These are phyloP conservation scores for Astraeus odoratus DNA, from an alignment of 768 basidiomycete species.

Conservation along the genomic window DNA sequence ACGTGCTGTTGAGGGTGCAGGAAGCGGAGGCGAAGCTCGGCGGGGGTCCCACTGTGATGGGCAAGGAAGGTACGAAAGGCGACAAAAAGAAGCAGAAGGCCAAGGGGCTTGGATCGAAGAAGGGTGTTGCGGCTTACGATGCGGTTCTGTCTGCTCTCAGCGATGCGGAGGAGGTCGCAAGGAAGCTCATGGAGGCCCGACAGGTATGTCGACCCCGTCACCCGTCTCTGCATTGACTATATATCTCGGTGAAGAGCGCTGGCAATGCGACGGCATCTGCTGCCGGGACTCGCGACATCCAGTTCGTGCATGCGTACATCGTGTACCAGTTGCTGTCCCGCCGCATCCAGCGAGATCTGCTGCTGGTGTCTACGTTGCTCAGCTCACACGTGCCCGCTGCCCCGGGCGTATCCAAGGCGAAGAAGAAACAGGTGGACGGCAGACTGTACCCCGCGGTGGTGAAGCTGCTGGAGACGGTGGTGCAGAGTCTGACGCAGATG, in stretches of 20 bases:
- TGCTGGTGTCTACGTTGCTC: constrained; percentile 64
- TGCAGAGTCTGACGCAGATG: constrained; percentile 84
- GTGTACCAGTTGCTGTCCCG: constrained; percentile 82
- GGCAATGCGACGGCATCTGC: constrained; percentile 31
- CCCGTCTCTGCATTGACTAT: not conserved
- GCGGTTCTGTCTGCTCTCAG: constrained; percentile 76
- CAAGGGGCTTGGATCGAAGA: constrained; percentile 46
- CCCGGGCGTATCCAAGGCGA: constrained; percentile 20
- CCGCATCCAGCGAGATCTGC: constrained; percentile 83
- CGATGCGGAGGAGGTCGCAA: constrained; percentile 82
- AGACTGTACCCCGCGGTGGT: constrained; percentile 82
- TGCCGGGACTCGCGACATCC: constrained; percentile 59
- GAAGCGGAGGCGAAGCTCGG: constrained; percentile 60
- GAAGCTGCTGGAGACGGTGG: constrained; percentile 78
- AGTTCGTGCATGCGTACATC: constrained; percentile 83
- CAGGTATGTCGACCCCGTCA: constrained; percentile 42
- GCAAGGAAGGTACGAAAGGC: constrained; percentile 22
- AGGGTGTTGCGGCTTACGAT: constrained; percentile 82
- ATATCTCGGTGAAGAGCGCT: constrained; percentile 33
- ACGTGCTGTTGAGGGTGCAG: constrained; percentile 77
- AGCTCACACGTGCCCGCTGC: constrained; percentile 33
- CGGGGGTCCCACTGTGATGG: constrained; percentile 22
- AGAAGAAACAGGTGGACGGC: constrained; percentile 51
- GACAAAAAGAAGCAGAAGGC: constrained; percentile 30
- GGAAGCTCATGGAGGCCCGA: constrained; percentile 77